Conservation (phyloP, 139 green algal species). For the Coelastrella sp. region DNA sequence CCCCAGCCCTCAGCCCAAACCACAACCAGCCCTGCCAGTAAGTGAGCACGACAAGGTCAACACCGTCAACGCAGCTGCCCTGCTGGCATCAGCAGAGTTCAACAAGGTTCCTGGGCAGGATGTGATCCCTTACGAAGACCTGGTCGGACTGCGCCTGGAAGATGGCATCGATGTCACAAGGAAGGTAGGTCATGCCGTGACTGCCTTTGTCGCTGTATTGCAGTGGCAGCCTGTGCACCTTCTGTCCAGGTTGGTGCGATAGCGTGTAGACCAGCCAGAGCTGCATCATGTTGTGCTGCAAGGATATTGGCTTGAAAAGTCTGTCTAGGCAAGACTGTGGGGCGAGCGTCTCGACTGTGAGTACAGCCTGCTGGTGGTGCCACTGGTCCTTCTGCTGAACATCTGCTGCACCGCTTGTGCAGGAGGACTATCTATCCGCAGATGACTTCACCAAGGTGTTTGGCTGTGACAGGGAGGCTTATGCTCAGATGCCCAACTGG, state of each 20-base stretch:
- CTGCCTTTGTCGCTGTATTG: too few species aligned
- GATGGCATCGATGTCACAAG: slow-evolving; percentile 68
- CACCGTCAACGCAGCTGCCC: slow-evolving; percentile 37
- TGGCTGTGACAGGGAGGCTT: slow-evolving; percentile 48
- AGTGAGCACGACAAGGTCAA: slow-evolving; percentile 42
- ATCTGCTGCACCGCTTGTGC: background rate
- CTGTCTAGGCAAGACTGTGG: background rate
- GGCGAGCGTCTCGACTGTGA: too few species aligned
- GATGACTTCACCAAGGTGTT: slow-evolving; percentile 60
- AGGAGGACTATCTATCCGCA: slow-evolving; percentile 69
- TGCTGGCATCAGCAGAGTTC: slow-evolving; percentile 51
- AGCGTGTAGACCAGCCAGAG: background rate
- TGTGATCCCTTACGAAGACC: slow-evolving; percentile 58
- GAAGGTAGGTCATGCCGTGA: slow-evolving; percentile 29
- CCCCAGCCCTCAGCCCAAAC: background rate
- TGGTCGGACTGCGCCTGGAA: slow-evolving; percentile 65
- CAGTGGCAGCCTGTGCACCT: too few species aligned
- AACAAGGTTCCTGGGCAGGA: slow-evolving; percentile 54
- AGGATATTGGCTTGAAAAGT: background rate
- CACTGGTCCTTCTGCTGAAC: background rate
- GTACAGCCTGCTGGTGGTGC: too few species aligned
- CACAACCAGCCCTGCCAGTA: background rate
- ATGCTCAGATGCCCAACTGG: slow-evolving; percentile 53
- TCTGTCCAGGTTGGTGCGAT: background rate
- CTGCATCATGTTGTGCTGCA: background rate